Conservation (phyloP, 2,329 filamentous ascomycete species). For the Trichophyton benhamiae region DNA sequence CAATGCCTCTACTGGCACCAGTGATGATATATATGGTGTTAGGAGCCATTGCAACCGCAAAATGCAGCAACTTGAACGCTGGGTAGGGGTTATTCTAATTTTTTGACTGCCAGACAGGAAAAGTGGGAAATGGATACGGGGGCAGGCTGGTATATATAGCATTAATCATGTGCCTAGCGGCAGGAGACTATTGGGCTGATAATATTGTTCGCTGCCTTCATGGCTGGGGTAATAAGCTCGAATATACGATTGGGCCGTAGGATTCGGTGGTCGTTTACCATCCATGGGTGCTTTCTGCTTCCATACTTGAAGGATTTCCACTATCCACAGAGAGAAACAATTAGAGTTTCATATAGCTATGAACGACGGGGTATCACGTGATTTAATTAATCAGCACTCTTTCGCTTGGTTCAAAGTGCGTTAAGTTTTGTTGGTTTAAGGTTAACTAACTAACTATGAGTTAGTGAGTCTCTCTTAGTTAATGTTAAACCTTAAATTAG, state of each 20-base stretch:
- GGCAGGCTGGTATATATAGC: neutral
- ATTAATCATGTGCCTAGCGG: neutral
- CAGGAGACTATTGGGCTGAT: neutral
- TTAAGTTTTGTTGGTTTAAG: neutral
- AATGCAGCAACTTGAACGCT: neutral
- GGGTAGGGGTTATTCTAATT: neutral
- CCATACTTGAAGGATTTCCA: neutral
- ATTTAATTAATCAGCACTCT: neutral
- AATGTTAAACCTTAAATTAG: no score
- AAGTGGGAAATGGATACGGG: neutral
- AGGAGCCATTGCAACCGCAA: neutral
- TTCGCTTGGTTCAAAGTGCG: neutral
- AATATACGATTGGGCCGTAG: neutral
- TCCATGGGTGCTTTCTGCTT: neutral
- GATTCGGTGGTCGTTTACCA: neutral
- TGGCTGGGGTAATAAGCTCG: neutral
- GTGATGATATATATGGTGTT: slow-evolving; percentile 22
- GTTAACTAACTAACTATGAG: neutral
- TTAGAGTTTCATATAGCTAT: no score
- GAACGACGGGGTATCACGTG: neutral
- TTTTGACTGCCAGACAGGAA: neutral
- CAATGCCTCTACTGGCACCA: slow-evolving; percentile 21
- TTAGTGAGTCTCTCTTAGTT: neutral
- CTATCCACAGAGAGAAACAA: no score
- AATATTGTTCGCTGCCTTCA: neutral